phyloP scores from a whole-genome alignment of 805 yeast species.

The Pichia cabralensis region DNA sequence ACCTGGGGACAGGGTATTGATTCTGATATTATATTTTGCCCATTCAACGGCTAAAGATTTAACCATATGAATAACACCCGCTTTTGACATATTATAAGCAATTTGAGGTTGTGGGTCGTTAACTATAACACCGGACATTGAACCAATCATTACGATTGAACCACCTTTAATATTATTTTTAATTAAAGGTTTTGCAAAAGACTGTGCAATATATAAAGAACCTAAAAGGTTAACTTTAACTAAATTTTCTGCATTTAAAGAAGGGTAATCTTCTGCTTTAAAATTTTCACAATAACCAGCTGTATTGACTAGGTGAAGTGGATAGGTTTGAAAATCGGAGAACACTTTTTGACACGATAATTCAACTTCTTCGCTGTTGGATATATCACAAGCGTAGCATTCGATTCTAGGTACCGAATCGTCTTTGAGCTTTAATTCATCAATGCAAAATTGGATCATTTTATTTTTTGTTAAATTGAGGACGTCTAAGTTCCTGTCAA shows the following conservation, averaged over 20 bases:
- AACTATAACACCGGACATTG: conserved; percentile 71
- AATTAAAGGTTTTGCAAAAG: conserved; percentile 60
- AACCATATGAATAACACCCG: conserved; percentile 75
- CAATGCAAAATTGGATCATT: conserved; percentile 22
- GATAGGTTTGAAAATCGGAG: conserved; percentile 48
- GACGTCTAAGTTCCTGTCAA: conserved; percentile 57
- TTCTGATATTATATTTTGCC: conserved; percentile 69
- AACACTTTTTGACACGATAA: conserved; percentile 43
- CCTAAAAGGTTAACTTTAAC: conserved; percentile 69
- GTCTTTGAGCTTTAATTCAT: conserved; percentile 19
- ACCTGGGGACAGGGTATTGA: conserved; percentile 72
- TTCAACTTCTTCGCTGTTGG: conserved; percentile 52
- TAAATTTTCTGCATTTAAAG: conserved; percentile 55
- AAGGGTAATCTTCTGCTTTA: conserved; percentile 70
- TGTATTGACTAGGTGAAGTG: conserved; percentile 60
- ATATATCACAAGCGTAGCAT: conserved; percentile 68
- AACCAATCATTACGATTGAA: conserved; percentile 61
- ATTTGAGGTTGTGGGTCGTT: conserved; percentile 74
- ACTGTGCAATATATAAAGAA: conserved; percentile 62
- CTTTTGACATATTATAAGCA: conserved; percentile 78
- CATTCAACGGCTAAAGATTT: conserved; percentile 73
- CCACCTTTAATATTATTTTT: conserved; percentile 43
- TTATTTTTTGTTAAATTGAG: conserved; percentile 46
- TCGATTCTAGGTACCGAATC: conserved; percentile 32
- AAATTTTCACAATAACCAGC: conserved; percentile 83